Evolutionary conservation across 352 stramenopile genomes (phyloP).

Genomic region (Pythium scleroteichum): DNA sequence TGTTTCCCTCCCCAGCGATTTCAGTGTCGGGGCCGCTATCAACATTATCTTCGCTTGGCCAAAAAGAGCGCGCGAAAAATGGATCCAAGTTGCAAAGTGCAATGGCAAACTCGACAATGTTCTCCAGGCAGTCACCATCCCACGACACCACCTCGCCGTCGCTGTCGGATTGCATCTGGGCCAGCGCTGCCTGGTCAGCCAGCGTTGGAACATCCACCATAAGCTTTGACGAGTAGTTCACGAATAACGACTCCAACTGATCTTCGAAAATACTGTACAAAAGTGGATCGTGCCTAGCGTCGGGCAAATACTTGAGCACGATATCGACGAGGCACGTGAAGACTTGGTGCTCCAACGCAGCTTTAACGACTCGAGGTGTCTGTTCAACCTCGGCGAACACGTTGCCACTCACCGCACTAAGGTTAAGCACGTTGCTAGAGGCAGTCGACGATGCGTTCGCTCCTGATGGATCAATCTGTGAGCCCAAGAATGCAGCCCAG

Average conservation of each 20-base stretch:
- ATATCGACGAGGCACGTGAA: constrained; percentile 75
- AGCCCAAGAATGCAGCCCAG: constrained; percentile 67
- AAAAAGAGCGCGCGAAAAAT: constrained; percentile 66
- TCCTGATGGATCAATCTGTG: constrained; percentile 23
- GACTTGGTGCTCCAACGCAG: constrained; percentile 60
- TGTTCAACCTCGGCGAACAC: constrained; percentile 62
- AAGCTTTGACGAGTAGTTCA: constrained; percentile 72
- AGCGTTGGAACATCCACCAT: constrained; percentile 82
- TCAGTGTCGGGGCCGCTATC: constrained; percentile 17
- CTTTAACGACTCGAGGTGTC: constrained; percentile 59
- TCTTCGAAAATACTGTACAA: constrained; percentile 72
- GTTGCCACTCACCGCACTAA: constrained; percentile 31
- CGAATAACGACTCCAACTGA: constrained; percentile 69
- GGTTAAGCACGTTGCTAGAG: constrained; percentile 18
- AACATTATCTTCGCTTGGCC: constrained; percentile 39
- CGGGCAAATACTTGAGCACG: constrained; percentile 72
- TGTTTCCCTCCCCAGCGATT: constrained; percentile 37
- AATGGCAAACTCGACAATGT: constrained; percentile 75
- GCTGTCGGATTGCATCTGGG: constrained; percentile 68
- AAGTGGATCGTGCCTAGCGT: constrained; percentile 69
- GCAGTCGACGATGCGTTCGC: constrained; percentile 34
- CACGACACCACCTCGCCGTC: constrained; percentile 54
- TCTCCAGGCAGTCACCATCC: constrained; percentile 76
- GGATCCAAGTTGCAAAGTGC: constrained; percentile 57
- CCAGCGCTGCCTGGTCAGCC: constrained; percentile 61